These are phyloP conservation scores for Daedaleopsis nitida DNA, from an alignment of 768 basidiomycete species.

Conservation along the genomic window DNA sequence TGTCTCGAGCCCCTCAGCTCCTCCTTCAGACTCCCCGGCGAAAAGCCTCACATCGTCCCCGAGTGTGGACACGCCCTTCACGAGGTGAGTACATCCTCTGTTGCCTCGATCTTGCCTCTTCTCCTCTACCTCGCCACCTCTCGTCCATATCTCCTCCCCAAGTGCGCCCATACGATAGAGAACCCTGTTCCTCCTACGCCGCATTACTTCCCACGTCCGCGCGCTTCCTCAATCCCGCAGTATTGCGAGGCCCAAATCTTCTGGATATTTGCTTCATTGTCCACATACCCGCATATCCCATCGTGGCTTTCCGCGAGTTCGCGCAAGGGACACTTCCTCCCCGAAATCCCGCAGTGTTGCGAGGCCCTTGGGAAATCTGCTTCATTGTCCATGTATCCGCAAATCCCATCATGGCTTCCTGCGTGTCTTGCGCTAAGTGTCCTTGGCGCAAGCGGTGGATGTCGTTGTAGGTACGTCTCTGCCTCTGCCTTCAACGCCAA, in stretches of 20 bases:
- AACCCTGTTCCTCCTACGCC: conserved; percentile 5
- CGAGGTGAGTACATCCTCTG: conserved; percentile 59
- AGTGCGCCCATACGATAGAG: background rate
- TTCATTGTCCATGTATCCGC: no score
- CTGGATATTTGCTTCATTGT: background rate
- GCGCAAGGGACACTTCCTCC: no score
- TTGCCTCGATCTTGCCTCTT: background rate
- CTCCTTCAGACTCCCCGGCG: conserved; percentile 90
- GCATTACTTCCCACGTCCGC: conserved; percentile 13
- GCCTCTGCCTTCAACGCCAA: no score
- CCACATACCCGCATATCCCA: no score
- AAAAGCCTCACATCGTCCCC: conserved; percentile 96
- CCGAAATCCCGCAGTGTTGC: no score
- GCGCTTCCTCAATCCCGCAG: background rate
- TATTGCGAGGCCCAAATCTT: background rate
- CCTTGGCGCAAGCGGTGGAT: no score
- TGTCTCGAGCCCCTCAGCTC: conserved; percentile 95
- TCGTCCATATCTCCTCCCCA: background rate
- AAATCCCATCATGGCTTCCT: no score
- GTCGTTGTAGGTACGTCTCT: no score
- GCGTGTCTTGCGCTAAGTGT: no score
- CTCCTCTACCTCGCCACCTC: background rate
- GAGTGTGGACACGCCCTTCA: conserved; percentile 99
- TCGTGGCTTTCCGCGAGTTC: no score
- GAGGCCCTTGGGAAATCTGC: no score